Percentiles rank a stretch among this genome's conserved stretches.
phyloP scores from a whole-genome alignment of 2,329 filamentous ascomycete genomes.

The Colletotrichum sp. region DNA sequence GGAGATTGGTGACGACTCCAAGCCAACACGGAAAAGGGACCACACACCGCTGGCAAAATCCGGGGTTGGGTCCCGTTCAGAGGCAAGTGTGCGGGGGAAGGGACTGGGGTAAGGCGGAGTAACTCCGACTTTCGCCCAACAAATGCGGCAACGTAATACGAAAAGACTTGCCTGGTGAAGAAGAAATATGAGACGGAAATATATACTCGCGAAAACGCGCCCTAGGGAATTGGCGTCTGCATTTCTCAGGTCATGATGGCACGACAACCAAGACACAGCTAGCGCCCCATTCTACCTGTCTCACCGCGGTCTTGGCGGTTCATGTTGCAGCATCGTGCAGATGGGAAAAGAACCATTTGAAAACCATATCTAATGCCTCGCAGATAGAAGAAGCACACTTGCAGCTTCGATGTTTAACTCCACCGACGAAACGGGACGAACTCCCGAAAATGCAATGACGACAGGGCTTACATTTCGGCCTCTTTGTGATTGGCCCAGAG shows the following conservation, averaged over 20 bases:
- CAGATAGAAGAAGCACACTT: neutral
- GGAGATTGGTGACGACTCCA: neutral
- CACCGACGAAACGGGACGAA: neutral
- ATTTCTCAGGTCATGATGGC: neutral
- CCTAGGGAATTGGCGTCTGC: neutral
- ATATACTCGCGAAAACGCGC: neutral
- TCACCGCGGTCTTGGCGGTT: too few species aligned
- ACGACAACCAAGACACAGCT: neutral
- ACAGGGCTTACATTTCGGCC: neutral
- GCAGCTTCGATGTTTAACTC: neutral
- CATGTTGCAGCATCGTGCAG: neutral
- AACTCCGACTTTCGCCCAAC: neutral
- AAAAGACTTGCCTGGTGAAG: neutral
- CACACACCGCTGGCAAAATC: neutral
- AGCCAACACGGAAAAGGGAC: neutral
- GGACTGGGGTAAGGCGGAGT: constrained; percentile 10
- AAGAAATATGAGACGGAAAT: neutral
- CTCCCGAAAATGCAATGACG: neutral
- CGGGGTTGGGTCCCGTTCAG: neutral
- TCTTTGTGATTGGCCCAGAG: too few species aligned
- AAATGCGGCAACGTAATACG: neutral
- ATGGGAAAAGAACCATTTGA: neutral
- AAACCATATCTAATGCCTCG: neutral
- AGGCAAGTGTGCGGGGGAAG: constrained; percentile 3
- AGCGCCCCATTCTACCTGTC: fast-evolving